Base-by-base conservation (phyloP, 2,329 filamentous ascomycete genomes). In the Ascochyta koolunga region DNA sequence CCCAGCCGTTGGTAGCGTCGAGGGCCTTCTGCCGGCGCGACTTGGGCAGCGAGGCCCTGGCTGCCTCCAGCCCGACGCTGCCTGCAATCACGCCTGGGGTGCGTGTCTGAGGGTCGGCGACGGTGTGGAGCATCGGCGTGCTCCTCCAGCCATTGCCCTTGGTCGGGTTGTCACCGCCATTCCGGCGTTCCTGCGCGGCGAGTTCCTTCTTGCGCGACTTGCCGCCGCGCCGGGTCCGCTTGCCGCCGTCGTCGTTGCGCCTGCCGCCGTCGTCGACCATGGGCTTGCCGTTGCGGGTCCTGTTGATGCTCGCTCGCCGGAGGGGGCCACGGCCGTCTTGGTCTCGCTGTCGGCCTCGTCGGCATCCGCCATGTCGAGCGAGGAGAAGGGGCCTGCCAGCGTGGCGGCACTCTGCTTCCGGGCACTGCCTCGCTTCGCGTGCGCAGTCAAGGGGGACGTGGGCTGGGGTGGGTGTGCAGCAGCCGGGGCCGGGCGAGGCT, bases 1-100 rank as follows among this genome's bases (percentile, higher is more conserved):
- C 92, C 93, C 93, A 98, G 3, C 91, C 93, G 71, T 91, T 96
- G 37, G 91, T 76, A 48, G 82, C 79, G 51, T 85, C 82, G 69
- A 74, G 75, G 67, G 77, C 78, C 52, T 77, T 79, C 60, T 80
- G 79, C 24, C 79, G 79, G 50, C 78, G 78, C 25, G 69, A 72
- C 64, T 77, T 78, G 52, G 71, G 76, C 46, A 72, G 75, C 36
- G 72, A 75, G 10, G 69, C 66, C 49, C 68, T 67, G 13, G 69
- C 71, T 32, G 75, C 74, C 57, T 70, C 69, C 16, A 72, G 51
- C 16, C 73, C 73, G 21, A 76, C 69, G 49, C 64, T 67, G 15
- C 73, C 73, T 18, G 68, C 71, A 43, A 76, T 76, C 11, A 77
- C 61, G 7, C 74, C 73, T 2, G 74, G 72, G 18, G 72, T 75